These are phyloP conservation scores for Stachybotrys chartarum DNA, from an alignment of 2,329 filamentous ascomycete genomes.

Conservation along the genomic window DNA sequence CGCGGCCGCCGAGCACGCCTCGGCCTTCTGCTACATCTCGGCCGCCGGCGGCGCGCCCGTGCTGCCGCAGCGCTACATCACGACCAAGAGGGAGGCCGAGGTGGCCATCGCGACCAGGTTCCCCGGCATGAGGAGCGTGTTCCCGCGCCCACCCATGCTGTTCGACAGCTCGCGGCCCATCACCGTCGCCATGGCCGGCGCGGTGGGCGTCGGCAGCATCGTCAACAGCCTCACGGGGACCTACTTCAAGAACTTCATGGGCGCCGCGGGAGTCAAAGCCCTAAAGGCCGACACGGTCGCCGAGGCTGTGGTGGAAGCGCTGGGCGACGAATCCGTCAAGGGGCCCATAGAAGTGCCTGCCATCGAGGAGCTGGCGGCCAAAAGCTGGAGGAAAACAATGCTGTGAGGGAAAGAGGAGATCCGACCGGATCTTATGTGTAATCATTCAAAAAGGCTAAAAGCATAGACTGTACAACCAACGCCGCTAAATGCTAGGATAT, in stretches of 20 bases:
- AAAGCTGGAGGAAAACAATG: slow-evolving; percentile 88
- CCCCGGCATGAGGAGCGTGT: slow-evolving; percentile 69
- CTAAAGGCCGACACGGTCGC: slow-evolving; percentile 82
- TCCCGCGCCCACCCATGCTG: slow-evolving; percentile 79
- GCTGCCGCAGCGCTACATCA: slow-evolving; percentile 78
- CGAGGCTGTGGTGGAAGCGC: slow-evolving; percentile 81
- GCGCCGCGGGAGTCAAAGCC: slow-evolving; percentile 77
- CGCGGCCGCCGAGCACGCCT: slow-evolving; percentile 55
- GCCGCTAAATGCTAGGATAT: slow-evolving; percentile 1
- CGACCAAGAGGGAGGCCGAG: slow-evolving; percentile 88
- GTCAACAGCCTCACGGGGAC: slow-evolving; percentile 75
- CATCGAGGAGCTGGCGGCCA: slow-evolving; percentile 75
- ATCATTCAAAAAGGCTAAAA: slow-evolving; percentile 12
- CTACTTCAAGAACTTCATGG: slow-evolving; percentile 68
- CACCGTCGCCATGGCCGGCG: slow-evolving; percentile 77
- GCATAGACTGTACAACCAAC: slow-evolving; percentile 26
- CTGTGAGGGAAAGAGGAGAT: slow-evolving; percentile 39
- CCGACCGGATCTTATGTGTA: slow-evolving; percentile 3
- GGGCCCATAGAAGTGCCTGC: slow-evolving; percentile 72
- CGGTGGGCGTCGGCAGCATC: slow-evolving; percentile 65
- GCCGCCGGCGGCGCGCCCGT: slow-evolving; percentile 81
- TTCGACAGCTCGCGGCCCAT: slow-evolving; percentile 78
- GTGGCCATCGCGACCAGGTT: slow-evolving; percentile 64
- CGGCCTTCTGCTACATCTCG: slow-evolving; percentile 79
- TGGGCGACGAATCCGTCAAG: slow-evolving; percentile 63